Evolutionary conservation across 441 rosid genomes (phyloP), one percentile per base, ranked within the genome.

Genomic region (Gossypium trilobum): DNA sequence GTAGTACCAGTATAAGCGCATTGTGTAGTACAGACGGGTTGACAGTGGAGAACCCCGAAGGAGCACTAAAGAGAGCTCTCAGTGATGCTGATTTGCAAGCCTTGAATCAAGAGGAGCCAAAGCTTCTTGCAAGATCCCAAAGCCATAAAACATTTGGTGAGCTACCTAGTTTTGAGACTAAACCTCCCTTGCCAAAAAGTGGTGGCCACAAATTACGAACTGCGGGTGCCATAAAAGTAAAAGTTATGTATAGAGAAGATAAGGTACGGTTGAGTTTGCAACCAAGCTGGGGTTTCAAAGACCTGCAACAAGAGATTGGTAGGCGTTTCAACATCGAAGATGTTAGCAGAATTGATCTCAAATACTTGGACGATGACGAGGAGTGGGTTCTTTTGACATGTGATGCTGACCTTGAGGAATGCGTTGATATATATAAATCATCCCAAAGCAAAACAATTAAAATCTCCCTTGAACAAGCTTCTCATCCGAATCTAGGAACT

Each of bases 351-450:
- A 74, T 89, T 9, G 83, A 86, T 75, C 88, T 92, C 73, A 92
- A 92, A 83, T 94, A 90, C 79, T 69, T 94, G 80, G 99, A 94
- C 51, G 97, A 92, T 77, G 97, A 94, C 76, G 29, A 63, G 1
- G 99, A 94, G 52, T 94, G 97, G 99, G 96, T 94, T 66, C 95
- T 92, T 56, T 79, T 92, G 85, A 90, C 97, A 17, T 92, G 99
- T 61, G 95, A 94, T 75, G 91, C 88, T 0, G 97, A 94, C 73
- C 91, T 94, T 3, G 96, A 92, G 84, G 99, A 94, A 80, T 94
- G 99, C 60, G 83, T 84, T 29, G 97, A 94, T 70, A 82, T 94
- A 56, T 65, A 87, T 74, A 86, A 80, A 78, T 77, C 79, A 74
- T 81, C 83, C 23, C 84, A 74, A 70, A 80, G 78, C 56, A 80